Evolutionary conservation across 352 stramenopile genomes (phyloP), one percentile per base, ranked within the genome.

Genomic region (Globisporangium alternatum): DNA sequence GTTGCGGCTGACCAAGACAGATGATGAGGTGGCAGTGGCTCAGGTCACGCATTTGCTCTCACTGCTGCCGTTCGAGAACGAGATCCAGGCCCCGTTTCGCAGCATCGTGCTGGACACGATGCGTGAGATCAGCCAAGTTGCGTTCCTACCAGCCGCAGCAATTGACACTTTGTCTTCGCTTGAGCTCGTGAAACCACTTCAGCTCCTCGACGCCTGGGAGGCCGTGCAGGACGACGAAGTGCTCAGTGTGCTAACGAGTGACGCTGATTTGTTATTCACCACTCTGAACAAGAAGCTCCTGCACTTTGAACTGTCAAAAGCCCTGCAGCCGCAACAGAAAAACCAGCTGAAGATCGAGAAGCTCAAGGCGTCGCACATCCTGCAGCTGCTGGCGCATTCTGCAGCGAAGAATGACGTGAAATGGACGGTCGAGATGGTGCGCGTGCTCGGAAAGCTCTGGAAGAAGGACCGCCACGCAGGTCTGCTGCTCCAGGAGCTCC

Each of bases 21-120:
- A 7, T 8, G 37, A 21, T 2, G 22, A 13, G 17, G 22, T 43
- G 9, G 25, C 60, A n/a, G 19, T 78, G n/a, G 41, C 62, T 59
- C 65, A 66, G 4, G 72, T 81, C 15, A 65, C 64, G 15, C 66
- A 81, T 53, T 59, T 89, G 59, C 47, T 85, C 1, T 75, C 77
- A 19, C 63, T 93, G 12, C 44, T 94, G 10, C 86, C 86, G 28
- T 64, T 90, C 47, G 81, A 90, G 54, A 86, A 71, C 52, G 83
- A 94, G 44, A 74, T 93, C 10, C 81, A 94, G 56, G 65, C 83
- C 35, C 86, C 86, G 5, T 94, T 94, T 67, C 70, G 83, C 1
- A 65, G 64, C 1, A 74, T 88, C 21, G 81, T 90, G 10, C 56
- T 57, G 0, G 83, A 91, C 9, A 82, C 85, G 8, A 83, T 90